A percentile compares a stretch with the other conserved stretches of the same genome.
Evolutionary conservation across 306 rosid genomes (phyloP).

Genomic region (Dalbergia cochinchinensis): DNA sequence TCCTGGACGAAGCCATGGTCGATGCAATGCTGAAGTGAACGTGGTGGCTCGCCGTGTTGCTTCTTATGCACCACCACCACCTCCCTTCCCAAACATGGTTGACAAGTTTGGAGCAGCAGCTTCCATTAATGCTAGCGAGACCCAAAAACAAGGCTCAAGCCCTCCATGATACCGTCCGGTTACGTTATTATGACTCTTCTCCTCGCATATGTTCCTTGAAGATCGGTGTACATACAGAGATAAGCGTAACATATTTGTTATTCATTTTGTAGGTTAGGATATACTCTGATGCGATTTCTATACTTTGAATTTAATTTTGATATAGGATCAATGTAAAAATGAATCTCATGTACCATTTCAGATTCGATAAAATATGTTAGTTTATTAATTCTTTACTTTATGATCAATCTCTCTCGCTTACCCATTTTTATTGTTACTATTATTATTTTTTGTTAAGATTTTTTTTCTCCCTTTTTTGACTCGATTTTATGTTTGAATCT

Average conservation of each 20-base stretch:
- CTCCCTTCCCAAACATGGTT: neutral
- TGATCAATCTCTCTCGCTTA: conserved; percentile 8
- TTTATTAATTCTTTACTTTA: conserved; percentile 32
- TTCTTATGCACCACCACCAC: conserved; percentile 36
- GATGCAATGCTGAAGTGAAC: conserved; percentile 34
- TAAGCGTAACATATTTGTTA: neutral
- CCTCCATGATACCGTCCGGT: neutral
- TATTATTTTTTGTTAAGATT: neutral
- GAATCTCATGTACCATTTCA: neutral
- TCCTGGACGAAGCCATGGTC: conserved; percentile 43
- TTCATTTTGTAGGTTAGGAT: neutral
- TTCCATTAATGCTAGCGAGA: neutral
- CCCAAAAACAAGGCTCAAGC: neutral
- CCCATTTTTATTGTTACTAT: neutral
- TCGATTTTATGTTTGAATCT: neutral
- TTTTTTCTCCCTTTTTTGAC: neutral
- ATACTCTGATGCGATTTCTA: neutral
- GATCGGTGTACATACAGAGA: neutral
- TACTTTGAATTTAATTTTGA: too few species aligned
- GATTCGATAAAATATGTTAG: neutral
- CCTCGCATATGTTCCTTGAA: neutral
- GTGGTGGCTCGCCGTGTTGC: neutral
- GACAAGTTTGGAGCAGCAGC: conserved; percentile 26
- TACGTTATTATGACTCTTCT: too few species aligned
- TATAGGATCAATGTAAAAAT: too few species aligned